Evolutionary conservation across 331 rosid genomes (phyloP).

Genomic region (Acacia pycnantha): DNA sequence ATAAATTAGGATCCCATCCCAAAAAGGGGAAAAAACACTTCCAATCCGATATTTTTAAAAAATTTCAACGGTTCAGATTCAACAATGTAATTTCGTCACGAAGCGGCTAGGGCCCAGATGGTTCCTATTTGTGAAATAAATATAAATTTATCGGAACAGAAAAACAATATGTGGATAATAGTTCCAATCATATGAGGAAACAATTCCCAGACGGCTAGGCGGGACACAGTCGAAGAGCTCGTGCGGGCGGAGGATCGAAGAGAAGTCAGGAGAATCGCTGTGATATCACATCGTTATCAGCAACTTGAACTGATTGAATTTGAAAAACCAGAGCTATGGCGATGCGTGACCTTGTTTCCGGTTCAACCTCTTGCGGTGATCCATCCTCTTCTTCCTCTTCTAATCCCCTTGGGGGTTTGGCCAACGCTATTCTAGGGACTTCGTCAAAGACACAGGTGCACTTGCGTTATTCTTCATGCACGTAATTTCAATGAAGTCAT

Average conservation of each 20-base stretch:
- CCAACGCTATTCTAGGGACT: constrained; percentile 58
- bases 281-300: not conserved
- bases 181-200: not conserved
- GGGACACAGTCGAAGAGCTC: too few species aligned
- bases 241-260: not conserved
- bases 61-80: too few species aligned
- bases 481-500: not conserved
- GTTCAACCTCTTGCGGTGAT: constrained; percentile 69
- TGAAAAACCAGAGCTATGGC: constrained; percentile 40
- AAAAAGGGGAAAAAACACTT: too few species aligned
- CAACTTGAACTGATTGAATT: not conserved
- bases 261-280: not conserved
- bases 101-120: too few species aligned
- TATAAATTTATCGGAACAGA: not conserved
- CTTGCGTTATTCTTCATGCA: not conserved
- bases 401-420: constrained; percentile 72
- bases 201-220: not conserved
- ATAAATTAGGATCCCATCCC: too few species aligned
- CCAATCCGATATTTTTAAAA: too few species aligned
- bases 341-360: constrained; percentile 70
- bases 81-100: too few species aligned
- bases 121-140: not conserved
- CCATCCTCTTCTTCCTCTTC: constrained; percentile 61
- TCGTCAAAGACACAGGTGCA: constrained; percentile 64
- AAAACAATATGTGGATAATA: not conserved